phyloP scores from a whole-genome alignment of 441 rosid species.

The Macaranga tanarius region DNA sequence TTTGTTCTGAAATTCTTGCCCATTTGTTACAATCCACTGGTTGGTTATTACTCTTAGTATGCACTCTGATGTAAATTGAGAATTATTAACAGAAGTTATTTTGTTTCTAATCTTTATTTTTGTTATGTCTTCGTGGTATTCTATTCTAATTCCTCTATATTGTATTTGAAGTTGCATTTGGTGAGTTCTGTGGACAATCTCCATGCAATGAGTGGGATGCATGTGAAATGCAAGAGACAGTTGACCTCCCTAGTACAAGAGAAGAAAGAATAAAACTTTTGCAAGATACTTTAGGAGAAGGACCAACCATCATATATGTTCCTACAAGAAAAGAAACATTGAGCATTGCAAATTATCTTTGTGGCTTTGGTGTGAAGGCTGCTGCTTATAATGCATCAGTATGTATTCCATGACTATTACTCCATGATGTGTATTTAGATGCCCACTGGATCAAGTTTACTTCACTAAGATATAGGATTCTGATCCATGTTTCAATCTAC shows the following conservation, averaged over 20 bases:
- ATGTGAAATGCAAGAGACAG: conserved; percentile 25
- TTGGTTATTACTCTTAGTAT: conserved; percentile 10
- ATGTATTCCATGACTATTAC: conserved; percentile 22
- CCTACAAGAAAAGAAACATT: conserved; percentile 85
- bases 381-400: conserved; percentile 91
- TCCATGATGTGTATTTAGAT: neutral
- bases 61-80: neutral
- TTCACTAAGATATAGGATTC: neutral
- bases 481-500: neutral
- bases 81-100: conserved; percentile 2
- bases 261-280: conserved; percentile 39
- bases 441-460: neutral
- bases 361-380: conserved; percentile 66
- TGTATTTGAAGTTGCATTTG: conserved; percentile 59
- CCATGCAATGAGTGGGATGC: conserved; percentile 33
- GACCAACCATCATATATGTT: conserved; percentile 81
- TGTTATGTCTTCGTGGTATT: neutral
- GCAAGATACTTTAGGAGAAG: conserved; percentile 52
- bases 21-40: conserved; percentile 7
- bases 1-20: conserved; percentile 16
- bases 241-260: conserved; percentile 32
- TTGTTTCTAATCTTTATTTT: conserved; percentile 2
- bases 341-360: conserved; percentile 62
- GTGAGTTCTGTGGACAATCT: conserved; percentile 60
- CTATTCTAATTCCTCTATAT: neutral